A percentile compares a stretch with the other conserved stretches of the same genome.
These are phyloP conservation scores for Metschnikowia anglica DNA, from an alignment of 805 yeast species.

Conservation along the genomic window DNA sequence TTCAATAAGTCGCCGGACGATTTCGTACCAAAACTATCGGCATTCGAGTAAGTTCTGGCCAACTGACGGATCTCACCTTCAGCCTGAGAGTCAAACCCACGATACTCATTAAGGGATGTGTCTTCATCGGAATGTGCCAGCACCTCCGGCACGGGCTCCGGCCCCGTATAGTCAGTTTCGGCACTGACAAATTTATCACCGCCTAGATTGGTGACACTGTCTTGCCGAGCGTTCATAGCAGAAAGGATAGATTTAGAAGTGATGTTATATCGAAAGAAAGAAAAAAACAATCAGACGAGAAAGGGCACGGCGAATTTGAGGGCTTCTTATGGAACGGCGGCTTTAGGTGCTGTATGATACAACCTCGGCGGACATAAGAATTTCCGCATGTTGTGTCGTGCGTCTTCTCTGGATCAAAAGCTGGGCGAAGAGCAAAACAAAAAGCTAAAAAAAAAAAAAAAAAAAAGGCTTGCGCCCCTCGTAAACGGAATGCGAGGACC, in stretches of 20 bases:
- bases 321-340: conserved; percentile 6
- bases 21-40: conserved; percentile 17
- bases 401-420: not conserved
- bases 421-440: conserved; percentile 9
- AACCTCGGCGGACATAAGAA: not conserved
- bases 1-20: conserved; percentile 29
- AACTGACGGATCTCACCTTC: conserved; percentile 38
- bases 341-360: not conserved
- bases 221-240: conserved; percentile 11
- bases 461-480: not conserved
- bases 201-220: conserved; percentile 12
- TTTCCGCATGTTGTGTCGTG: conserved; percentile 1
- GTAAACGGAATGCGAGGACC: conserved; percentile 1
- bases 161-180: conserved; percentile 11
- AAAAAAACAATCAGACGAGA: not conserved
- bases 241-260: not conserved
- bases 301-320: conserved; percentile 1
- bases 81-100: conserved; percentile 38
- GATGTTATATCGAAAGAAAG: not conserved
- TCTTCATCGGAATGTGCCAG: conserved; percentile 6
- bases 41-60: conserved; percentile 40
- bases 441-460: not conserved
- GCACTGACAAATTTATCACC: conserved; percentile 14
- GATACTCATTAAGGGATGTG: conserved; percentile 22
- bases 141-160: conserved; percentile 10